Evolutionary conservation across 768 basidiomycete species (phyloP).

Genomic region (Dacryopinax primogenitus): DNA sequence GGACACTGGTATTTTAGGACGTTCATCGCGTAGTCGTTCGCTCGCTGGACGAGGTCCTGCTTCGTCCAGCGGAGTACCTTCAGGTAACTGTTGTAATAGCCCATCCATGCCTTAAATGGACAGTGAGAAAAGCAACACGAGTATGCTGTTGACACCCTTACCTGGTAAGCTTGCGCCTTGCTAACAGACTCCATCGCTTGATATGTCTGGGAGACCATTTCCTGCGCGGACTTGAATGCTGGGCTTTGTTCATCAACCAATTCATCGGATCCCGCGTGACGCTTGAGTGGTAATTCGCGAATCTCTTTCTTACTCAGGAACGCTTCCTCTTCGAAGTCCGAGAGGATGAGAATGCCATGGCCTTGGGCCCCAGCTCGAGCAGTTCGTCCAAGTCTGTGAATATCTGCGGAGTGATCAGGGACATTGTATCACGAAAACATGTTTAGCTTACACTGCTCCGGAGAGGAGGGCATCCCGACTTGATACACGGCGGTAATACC

Average conservation of each 20-base stretch:
- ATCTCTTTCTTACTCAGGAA: constrained; percentile 37
- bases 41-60: constrained; percentile 32
- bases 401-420: constrained; percentile 19
- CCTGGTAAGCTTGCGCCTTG: constrained; percentile 42
- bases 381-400: constrained; percentile 33
- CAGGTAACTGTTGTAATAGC: constrained; percentile 40
- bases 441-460: constrained; percentile 27
- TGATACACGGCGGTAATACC: constrained; percentile 51
- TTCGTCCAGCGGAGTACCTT: constrained; percentile 31
- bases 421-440: not conserved
- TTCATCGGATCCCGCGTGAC: constrained; percentile 21
- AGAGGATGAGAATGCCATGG: constrained; percentile 44
- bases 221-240: constrained; percentile 7
- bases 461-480: constrained; percentile 27
- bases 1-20: constrained; percentile 25
- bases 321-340: constrained; percentile 34
- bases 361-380: constrained; percentile 33
- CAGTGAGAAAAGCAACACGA: not conserved
- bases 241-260: not conserved
- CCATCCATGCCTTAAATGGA: constrained; percentile 34
- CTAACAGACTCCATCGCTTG: constrained; percentile 27
- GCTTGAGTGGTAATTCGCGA: constrained; percentile 30
- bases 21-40: constrained; percentile 25
- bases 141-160: constrained; percentile 12
- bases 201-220: constrained; percentile 15